Percentiles rank a stretch among this genome's conserved stretches.
phyloP scores from a whole-genome alignment of 2,329 filamentous ascomycete genomes.

The Xylariaceae sp. region DNA sequence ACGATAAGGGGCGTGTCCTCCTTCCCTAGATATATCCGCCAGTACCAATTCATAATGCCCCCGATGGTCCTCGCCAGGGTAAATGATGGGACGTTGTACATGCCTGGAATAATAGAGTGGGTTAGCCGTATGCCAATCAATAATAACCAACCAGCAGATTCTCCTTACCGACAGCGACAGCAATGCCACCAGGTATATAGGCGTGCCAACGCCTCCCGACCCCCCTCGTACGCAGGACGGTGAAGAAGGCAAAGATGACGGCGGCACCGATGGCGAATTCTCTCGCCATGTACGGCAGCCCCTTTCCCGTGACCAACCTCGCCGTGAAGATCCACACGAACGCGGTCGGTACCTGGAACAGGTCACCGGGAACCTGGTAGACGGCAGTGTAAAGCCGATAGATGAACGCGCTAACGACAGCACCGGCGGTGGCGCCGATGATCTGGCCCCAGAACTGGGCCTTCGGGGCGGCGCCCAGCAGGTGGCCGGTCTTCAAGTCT shows the following conservation, averaged over 20 bases:
- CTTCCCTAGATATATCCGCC: conserved; percentile 58
- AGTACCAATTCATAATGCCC: conserved; percentile 75
- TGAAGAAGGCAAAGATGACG: conserved; percentile 71
- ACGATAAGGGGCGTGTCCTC: conserved; percentile 81
- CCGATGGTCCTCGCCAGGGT: conserved; percentile 86
- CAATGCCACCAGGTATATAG: conserved; percentile 88
- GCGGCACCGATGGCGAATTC: conserved; percentile 80
- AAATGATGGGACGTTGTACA: conserved; percentile 98
- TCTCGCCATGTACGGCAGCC: conserved; percentile 79
- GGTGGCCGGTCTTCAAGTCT: conserved; percentile 93
- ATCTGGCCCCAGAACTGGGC: conserved; percentile 97
- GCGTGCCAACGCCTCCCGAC: conserved; percentile 66
- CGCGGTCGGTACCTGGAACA: conserved; percentile 92
- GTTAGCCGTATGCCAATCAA: conserved; percentile 1
- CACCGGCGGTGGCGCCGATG: conserved; percentile 84
- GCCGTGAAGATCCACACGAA: conserved; percentile 99
- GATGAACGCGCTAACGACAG: conserved; percentile 81
- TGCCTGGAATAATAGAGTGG: conserved; percentile 55
- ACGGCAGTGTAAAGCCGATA: conserved; percentile 88
- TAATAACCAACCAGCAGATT: not conserved
- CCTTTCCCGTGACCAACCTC: conserved; percentile 86
- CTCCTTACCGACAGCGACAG: conserved; percentile 81
- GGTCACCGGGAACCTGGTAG: conserved; percentile 82
- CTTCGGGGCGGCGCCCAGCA: conserved; percentile 87
- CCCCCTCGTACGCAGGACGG: conserved; percentile 66